phyloP scores from a whole-genome alignment of 176 grass and related monocot genomes.

The Ananas comosus region DNA sequence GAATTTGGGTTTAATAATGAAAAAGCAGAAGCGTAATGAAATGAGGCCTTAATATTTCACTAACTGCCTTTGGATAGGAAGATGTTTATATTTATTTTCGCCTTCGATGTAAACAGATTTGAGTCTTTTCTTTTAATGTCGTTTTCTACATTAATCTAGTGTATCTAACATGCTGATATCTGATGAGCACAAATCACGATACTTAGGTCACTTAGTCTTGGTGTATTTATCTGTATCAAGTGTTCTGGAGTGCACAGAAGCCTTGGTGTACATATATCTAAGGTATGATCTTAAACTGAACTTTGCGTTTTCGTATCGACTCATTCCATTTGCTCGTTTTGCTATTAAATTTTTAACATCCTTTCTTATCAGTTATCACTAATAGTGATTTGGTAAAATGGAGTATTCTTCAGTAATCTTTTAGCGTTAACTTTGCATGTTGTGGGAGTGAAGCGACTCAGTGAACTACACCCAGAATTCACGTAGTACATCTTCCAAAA shows the following conservation, averaged over 20 bases:
- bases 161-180: neutral
- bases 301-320: neutral
- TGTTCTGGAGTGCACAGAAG: conserved; percentile 94
- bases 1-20: no score
- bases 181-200: conserved; percentile 3
- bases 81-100: neutral
- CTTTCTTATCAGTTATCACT: neutral
- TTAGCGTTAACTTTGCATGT: neutral
- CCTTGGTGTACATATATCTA: conserved; percentile 89
- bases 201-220: conserved; percentile 68
- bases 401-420: neutral
- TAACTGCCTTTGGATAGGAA: neutral
- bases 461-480: no score
- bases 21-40: no score
- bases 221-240: conserved; percentile 97
- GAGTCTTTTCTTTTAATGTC: neutral
- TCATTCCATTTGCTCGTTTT: neutral
- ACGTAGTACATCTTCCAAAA: no score
- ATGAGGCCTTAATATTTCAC: neutral
- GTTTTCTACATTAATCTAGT: neutral
- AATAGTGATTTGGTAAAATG: neutral
- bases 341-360: neutral
- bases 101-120: no score
- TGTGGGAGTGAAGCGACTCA: no score
- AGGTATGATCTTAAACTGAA: conserved; percentile 1